These are phyloP conservation scores for Ophiosphaerella narmari DNA, from an alignment of 2,329 filamentous ascomycete genomes.

Conservation along the genomic window DNA sequence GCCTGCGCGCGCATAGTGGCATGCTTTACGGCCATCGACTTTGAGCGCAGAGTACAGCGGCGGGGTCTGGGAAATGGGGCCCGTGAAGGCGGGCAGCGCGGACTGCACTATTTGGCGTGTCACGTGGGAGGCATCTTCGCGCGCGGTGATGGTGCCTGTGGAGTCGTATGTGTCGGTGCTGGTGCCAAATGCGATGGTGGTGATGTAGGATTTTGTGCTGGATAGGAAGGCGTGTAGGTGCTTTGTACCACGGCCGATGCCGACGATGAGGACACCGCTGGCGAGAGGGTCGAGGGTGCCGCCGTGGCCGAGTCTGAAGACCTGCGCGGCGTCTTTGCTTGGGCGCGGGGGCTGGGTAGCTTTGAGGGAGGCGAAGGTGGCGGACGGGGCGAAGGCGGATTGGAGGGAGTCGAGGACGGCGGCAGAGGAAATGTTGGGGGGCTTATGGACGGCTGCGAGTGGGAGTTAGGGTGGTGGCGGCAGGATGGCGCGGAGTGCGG, in stretches of 20 bases:
- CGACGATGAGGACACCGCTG: conserved; percentile 36
- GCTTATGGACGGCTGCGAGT: conserved; percentile 27
- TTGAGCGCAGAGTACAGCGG: conserved; percentile 39
- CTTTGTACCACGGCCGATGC: conserved; percentile 38
- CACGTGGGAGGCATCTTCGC: conserved; percentile 19
- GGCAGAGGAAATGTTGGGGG: conserved; percentile 26
- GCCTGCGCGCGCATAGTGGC: conserved; percentile 32
- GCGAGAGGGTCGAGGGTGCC: conserved; percentile 39
- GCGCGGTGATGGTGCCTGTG: conserved; percentile 21
- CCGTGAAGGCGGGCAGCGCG: conserved; percentile 23
- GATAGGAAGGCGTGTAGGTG: conserved; percentile 30
- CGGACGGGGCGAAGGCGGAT: conserved; percentile 20
- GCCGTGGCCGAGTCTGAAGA: conserved; percentile 38
- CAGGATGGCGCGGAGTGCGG: not conserved
- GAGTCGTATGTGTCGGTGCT: conserved; percentile 38
- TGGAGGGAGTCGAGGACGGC: conserved; percentile 31
- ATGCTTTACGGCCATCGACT: conserved; percentile 36
- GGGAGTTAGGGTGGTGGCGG: not conserved
- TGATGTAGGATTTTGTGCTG: conserved; percentile 37
- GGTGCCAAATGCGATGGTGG: conserved; percentile 32
- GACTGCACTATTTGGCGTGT: conserved; percentile 22
- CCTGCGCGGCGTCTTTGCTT: conserved; percentile 24
- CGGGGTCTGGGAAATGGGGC: conserved; percentile 30
- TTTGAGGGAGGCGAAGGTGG: conserved; percentile 21
- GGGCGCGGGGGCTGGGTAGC: conserved; percentile 22